Evolutionary conservation across 1,284 basidiomycete species (phyloP), one percentile per base, ranked within the genome.

Genomic region (Boletus semigastroideus): DNA sequence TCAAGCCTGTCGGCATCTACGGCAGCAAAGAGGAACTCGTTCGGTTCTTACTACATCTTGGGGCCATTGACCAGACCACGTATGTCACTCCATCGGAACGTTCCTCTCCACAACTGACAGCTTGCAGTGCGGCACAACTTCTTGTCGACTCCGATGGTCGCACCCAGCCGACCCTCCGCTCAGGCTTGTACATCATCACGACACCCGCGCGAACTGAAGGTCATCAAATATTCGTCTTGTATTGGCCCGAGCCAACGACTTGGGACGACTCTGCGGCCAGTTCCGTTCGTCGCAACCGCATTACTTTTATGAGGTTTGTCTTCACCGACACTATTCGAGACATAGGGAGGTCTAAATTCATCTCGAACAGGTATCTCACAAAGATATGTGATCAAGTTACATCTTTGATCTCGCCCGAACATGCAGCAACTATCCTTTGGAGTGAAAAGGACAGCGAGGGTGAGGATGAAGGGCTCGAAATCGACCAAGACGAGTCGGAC

Each of bases 221-320:
- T 1, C 27, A 54, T 36, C 62, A 70, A 22, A 41, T 78, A 1
- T 80, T 76, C 51, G 72, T 80, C 19, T 57, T 86, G 5, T 83
- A 80, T 52, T 86, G 83, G 83, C 83, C 82, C 0, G 79, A 86
- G 56, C 73, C 80, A 34, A 72, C 69, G 0, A 85, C 82, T 0
- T 86, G 84, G 83, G 67, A 78, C 28, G 79, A 83, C 61, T 66
- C 72, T 30, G 74, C 77, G 0, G 47, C 67, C 1, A 69, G 74
- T 0, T 70, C 79, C 4, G 72, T 80, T 37, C 60, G 70, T 22
- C 71, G 78, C 1, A 85, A 83, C 62, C 71, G 82, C 12, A 67
- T 80, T 6, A 83, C 80, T 0, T 85, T 86, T 57, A 82, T 86
- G 78, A 65, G 82, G 83, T 82, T 56, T n/a, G 67, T 49, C 17